phyloP scores from a whole-genome alignment of 2,329 filamentous ascomycete species.

The Chalara sp. region DNA sequence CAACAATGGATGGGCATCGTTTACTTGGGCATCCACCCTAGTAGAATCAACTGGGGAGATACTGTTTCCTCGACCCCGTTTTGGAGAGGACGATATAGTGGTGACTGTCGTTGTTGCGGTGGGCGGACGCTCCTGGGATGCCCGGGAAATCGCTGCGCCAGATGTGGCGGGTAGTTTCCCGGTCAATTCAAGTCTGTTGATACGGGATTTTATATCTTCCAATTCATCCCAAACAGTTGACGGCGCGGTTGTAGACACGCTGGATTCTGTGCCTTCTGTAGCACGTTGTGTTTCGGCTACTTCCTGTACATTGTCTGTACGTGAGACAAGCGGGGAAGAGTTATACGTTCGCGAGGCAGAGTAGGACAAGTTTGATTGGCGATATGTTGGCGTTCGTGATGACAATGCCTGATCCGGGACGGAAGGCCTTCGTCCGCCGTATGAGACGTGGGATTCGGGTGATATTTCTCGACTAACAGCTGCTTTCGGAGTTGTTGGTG shows the following conservation, averaged over 20 bases:
- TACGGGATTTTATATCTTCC: constrained; percentile 89
- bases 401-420: constrained; percentile 17
- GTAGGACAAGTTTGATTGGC: constrained; percentile 27
- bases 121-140: constrained; percentile 66
- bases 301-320: constrained; percentile 34
- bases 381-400: constrained; percentile 20
- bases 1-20: constrained; percentile 68
- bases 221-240: constrained; percentile 97
- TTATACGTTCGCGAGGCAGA: constrained; percentile 31
- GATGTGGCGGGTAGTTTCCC: constrained; percentile 82
- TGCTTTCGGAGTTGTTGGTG: constrained; percentile 22
- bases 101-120: constrained; percentile 90
- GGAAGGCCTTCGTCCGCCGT: constrained; percentile 19
- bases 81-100: constrained; percentile 84
- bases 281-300: constrained; percentile 36
- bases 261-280: constrained; percentile 74
- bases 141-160: constrained; percentile 63
- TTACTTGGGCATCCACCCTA: constrained; percentile 34
- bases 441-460: constrained; percentile 19
- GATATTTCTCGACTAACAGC: constrained; percentile 18
- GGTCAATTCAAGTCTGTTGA: constrained; percentile 81
- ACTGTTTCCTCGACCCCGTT: constrained; percentile 52
- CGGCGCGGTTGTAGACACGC: constrained; percentile 77
- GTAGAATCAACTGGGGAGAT: constrained; percentile 38
- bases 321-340: constrained; percentile 53